These are phyloP conservation scores for Candida morakotiae DNA, from an alignment of 805 yeast species.

Conservation along the genomic window DNA sequence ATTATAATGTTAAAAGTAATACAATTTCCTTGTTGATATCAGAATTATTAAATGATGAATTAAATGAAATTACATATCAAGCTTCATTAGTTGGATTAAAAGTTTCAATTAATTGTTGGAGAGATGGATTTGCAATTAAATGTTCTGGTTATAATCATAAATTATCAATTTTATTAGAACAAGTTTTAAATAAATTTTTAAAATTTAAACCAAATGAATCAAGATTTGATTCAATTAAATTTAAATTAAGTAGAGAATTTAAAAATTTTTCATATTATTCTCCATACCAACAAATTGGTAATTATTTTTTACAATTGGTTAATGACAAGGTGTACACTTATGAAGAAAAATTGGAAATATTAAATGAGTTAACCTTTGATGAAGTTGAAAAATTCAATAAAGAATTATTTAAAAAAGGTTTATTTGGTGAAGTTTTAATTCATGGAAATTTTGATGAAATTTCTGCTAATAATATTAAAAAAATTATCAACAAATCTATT, in stretches of 20 bases:
- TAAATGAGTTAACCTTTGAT: slow-evolving; percentile 40
- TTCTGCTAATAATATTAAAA: slow-evolving; percentile 50
- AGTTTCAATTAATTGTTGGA: slow-evolving; percentile 52
- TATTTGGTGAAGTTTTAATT: slow-evolving; percentile 67
- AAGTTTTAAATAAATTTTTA: slow-evolving; percentile 53
- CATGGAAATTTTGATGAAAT: slow-evolving; percentile 64
- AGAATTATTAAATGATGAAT: slow-evolving; percentile 69
- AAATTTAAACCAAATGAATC: slow-evolving; percentile 47
- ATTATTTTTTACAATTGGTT: slow-evolving; percentile 57
- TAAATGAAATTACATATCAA: slow-evolving; percentile 74
- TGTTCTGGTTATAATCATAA: slow-evolving; percentile 85
- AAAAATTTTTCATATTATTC: slow-evolving; percentile 67
- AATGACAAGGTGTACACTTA: slow-evolving; percentile 68
- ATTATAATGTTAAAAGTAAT: slow-evolving; percentile 53
- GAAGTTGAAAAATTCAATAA: slow-evolving; percentile 50
- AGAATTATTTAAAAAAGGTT: slow-evolving; percentile 45
- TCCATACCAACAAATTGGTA: slow-evolving; percentile 76
- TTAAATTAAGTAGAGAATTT: slow-evolving; percentile 56
- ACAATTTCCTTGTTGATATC: slow-evolving; percentile 59
- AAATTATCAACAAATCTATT: slow-evolving; percentile 38
- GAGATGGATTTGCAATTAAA: slow-evolving; percentile 67
- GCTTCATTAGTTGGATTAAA: slow-evolving; percentile 79
- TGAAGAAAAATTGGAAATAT: slow-evolving; percentile 54
- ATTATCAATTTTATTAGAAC: slow-evolving; percentile 55
- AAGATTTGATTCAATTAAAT: slow-evolving; percentile 66